phyloP scores from a whole-genome alignment of 345 rosid species.

The Durio zibethinus region DNA sequence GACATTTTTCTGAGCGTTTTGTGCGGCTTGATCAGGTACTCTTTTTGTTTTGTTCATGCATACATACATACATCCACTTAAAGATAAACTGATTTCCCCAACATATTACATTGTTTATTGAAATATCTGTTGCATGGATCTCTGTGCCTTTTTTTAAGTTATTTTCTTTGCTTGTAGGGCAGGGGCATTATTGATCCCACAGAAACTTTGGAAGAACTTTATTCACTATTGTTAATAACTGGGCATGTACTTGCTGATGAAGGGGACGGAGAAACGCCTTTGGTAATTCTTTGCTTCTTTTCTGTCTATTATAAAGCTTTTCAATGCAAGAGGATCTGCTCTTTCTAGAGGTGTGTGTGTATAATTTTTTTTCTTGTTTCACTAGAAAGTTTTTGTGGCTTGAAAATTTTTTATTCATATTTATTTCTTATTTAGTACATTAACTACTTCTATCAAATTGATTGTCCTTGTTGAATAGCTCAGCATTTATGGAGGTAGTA shows the following conservation, averaged over 20 bases:
- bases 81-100: background rate
- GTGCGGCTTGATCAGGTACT: slow-evolving; percentile 81
- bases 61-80: background rate
- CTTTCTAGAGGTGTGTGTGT: background rate
- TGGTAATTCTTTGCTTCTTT: slow-evolving; percentile 51
- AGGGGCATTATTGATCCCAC: slow-evolving; percentile 77
- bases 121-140: background rate
- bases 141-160: slow-evolving; percentile 9
- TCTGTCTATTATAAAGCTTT: slow-evolving; percentile 19
- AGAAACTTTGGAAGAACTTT: slow-evolving; percentile 84
- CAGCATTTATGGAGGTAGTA: background rate
- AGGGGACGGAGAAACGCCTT: slow-evolving; percentile 97
- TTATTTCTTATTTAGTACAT: background rate
- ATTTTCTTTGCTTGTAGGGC: slow-evolving; percentile 53
- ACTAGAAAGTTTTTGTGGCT: background rate
- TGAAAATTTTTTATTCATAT: background rate
- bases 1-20: slow-evolving; percentile 65
- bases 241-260: slow-evolving; percentile 99
- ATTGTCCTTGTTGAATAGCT: background rate
- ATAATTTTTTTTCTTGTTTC: background rate
- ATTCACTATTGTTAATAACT: slow-evolving; percentile 71
- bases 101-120: background rate
- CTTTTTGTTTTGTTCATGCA: slow-evolving; percentile 13
- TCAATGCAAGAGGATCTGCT: background rate
- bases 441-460: background rate